Evolutionary conservation across 2,329 filamentous ascomycete species (phyloP).

Genomic region (Sclerotinia minor): DNA sequence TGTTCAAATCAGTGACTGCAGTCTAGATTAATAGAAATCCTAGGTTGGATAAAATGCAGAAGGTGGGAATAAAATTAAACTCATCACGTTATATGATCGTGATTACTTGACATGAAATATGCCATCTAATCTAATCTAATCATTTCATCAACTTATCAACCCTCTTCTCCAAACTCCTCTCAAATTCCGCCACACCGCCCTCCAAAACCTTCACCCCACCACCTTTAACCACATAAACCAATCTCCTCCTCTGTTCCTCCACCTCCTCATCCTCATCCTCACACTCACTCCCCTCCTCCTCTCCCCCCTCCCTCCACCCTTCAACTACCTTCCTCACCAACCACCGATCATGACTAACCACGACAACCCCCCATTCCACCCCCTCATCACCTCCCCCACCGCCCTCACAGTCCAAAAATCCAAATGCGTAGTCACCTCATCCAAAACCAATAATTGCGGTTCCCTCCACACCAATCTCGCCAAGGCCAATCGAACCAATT

Average conservation of each 20-base stretch:
- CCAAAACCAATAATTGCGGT: constrained; percentile 90
- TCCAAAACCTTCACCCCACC: constrained; percentile 58
- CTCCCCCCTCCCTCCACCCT: constrained; percentile 50
- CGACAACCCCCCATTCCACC: constrained; percentile 73
- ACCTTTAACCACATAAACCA: constrained; percentile 60
- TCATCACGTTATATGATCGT: not conserved
- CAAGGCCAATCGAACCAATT: constrained; percentile 81
- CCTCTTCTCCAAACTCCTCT: constrained; percentile 60
- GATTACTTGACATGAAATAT: rapidly evolving
- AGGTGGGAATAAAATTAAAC: not conserved
- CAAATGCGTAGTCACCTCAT: constrained; percentile 93
- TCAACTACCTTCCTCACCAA: constrained; percentile 74
- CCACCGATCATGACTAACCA: constrained; percentile 82
- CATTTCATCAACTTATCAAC: constrained; percentile 48
- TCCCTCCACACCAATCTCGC: constrained; percentile 97
- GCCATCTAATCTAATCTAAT: not conserved
- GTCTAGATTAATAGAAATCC: not conserved
- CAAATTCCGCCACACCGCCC: constrained; percentile 65
- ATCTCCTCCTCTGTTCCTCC: constrained; percentile 50
- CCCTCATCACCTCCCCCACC: constrained; percentile 63
- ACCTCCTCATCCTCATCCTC: constrained; percentile 51
- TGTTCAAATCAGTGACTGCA: not conserved
- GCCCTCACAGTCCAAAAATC: constrained; percentile 80
- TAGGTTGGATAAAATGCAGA: rapidly evolving
- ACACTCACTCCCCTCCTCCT: constrained; percentile 48